Evolutionary conservation across 202 grass and related monocot species (phyloP).

Genomic region (Eragrostis tef): DNA sequence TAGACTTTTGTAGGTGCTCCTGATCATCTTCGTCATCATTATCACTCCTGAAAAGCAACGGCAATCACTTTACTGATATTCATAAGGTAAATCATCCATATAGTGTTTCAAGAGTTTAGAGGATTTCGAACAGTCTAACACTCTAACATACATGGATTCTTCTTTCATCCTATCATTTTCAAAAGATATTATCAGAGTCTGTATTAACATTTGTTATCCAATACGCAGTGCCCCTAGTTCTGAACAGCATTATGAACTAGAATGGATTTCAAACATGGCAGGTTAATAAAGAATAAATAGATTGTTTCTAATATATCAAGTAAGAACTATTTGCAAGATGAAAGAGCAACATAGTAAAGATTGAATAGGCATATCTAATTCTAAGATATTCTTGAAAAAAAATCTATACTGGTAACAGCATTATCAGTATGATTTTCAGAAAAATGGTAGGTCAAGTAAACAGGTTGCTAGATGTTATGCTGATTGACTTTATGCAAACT

Average conservation of each 20-base stretch:
- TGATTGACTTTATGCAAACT: not conserved
- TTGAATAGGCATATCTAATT: constrained; percentile 18
- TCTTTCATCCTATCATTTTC: constrained; percentile 4
- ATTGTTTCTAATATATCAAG: not conserved
- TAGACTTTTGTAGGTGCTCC: constrained; percentile 55
- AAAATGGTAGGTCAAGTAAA: constrained; percentile 36
- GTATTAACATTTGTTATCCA: constrained; percentile 10
- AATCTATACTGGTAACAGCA: not conserved
- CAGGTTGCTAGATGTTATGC: not conserved
- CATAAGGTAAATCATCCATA: constrained; percentile 27
- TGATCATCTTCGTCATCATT: constrained; percentile 53
- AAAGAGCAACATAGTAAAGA: not conserved
- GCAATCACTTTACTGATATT: constrained; percentile 4
- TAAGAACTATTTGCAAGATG: not conserved
- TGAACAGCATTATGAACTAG: constrained; percentile 6
- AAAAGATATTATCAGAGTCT: not conserved
- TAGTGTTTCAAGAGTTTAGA: not conserved
- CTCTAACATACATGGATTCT: constrained; percentile 11
- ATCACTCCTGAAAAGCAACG: constrained; percentile 54
- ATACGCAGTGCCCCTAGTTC: constrained; percentile 8
- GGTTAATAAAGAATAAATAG: not conserved
- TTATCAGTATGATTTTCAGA: not conserved
- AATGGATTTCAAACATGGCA: not conserved
- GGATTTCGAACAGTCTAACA: constrained; percentile 1
- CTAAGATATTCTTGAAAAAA: not conserved